Evolutionary conservation across 805 yeast genomes (phyloP), one percentile per base, ranked within the genome.

Genomic region (Kodamaea jinghongensis): DNA sequence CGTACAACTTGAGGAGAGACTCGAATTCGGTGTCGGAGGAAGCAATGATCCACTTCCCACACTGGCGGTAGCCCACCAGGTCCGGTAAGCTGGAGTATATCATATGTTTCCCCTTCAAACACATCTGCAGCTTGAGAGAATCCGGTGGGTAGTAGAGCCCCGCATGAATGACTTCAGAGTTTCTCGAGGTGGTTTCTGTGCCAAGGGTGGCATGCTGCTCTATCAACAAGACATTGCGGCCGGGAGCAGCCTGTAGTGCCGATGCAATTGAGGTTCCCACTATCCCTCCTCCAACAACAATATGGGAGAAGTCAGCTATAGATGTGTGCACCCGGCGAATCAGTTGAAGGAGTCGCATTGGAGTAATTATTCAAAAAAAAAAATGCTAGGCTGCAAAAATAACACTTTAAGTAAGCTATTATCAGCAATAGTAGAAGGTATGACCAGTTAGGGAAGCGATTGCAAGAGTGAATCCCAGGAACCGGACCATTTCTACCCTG

Each of bases 101-200:
- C 58, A 80, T 60, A 10, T 78, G 60, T 50, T 85, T 88, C 0
- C 97, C 97, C 28, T 74, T 71, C 25, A 89, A 67, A 52, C 96
- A 90, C 20, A 89, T 61, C 47, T 68, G 61, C 0, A 86, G 78
- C 54, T 86, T 83, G 39, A 90, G 65, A 2, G 84, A 73, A 42
- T 76, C 75, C 7, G 67, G 62, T 0, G 96, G 95, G 52, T 86
- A 84, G 56, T 90, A 90, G 5, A 89, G 52, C 0, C 96, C 96
- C 0, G 96, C 96, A 61, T 89, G 97, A 16, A 89, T 83, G 17
- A 90, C 97, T 54, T 90, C 97, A 2, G 95, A 85, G 65, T 89
- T 89, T 38, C 96, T 68, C n/a, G 91, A 75, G 4, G 95, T 83
- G 0, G 96, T 87, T 51, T 89, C 96, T 48, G 76, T 73, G 1